These are phyloP conservation scores for Leishmania major DNA, from an alignment of 208 protist species.

Conservation along the genomic window DNA sequence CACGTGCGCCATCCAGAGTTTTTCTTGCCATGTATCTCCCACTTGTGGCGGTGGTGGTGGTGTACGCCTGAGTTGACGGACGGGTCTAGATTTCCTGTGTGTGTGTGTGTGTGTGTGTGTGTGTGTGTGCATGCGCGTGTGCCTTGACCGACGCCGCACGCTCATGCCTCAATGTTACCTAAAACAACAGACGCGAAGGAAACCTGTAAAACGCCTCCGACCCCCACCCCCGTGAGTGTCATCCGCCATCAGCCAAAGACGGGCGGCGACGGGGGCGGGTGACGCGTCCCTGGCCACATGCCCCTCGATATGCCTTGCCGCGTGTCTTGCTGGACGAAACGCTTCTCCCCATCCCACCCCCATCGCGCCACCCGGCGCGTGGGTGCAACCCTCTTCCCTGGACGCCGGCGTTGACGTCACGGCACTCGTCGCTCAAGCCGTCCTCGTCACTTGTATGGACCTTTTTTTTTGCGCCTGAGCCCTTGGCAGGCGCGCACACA, in stretches of 20 bases:
- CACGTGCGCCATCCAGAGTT: background rate
- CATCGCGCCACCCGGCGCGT: background rate
- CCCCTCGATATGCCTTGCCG: too few relatives aligned
- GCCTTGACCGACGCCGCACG: background rate
- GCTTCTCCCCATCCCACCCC: background rate
- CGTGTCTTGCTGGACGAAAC: background rate
- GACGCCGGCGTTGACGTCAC: background rate
- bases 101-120: too few relatives aligned
- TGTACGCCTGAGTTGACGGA: background rate
- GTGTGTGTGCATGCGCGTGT: background rate
- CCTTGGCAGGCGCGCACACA: background rate
- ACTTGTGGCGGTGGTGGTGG: background rate
- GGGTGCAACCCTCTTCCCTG: background rate
- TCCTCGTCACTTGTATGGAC: background rate
- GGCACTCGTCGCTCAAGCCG: background rate
- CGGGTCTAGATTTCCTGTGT: background rate
- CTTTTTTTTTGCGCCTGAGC: background rate
- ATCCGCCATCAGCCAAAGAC: too few relatives aligned
- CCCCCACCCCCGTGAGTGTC: too few relatives aligned
- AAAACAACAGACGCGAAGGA: background rate
- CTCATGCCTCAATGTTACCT: background rate
- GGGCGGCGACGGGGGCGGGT: too few relatives aligned
- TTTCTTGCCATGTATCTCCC: background rate
- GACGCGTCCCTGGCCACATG: too few relatives aligned
- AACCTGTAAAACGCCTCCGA: background rate